Evolutionary conservation across 768 basidiomycete species (phyloP), one percentile per base, ranked within the genome.

Genomic region (Agaricus blazei): DNA sequence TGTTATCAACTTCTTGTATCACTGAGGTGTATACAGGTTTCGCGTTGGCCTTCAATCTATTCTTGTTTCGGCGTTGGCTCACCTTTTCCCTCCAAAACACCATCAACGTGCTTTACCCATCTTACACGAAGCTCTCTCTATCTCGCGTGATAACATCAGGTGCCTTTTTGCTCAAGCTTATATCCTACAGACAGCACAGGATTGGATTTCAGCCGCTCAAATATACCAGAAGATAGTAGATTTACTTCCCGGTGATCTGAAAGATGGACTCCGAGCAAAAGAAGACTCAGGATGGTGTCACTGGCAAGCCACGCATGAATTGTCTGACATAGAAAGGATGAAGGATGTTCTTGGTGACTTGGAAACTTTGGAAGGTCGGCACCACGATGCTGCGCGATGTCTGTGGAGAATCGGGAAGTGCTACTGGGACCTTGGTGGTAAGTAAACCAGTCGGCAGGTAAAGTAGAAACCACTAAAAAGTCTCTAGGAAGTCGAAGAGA

Each of bases 221-320:
- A 57, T 83, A 1, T 98, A 97, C 69, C 70, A 76, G 19, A 72
- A 71, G 54, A 87, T 91, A 9, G 65, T 73, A 1, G 70, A 73
- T 19, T 61, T 85, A 3, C 61, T 80, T 19, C 70, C 75, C 0
- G 76, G 77, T 7, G 75, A 80, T 59, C 48, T 72, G 1, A 68
- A 75, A 28, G 70, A 75, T 41, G 79, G 78, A 3, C 57, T 87
- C 12, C 84, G 87, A 44, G 88, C 91, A 0, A 74, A 71, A 58
- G 93, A 96, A 63, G 95, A 98, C 65, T 67, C 75, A 11, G 91
- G 87, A 0, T 98, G 97, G 97, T 93, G 93, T 67, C 71, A 74
- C 48, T 79, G 81, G 50, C 86, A 85, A 50, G 59, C 76, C 0
- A 77, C 75, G 8, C 69, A 76, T 24, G 61, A 73, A 1, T 76